Evolutionary conservation across 139 green algal species (phyloP).

Genomic region (Closterium sp.): DNA sequence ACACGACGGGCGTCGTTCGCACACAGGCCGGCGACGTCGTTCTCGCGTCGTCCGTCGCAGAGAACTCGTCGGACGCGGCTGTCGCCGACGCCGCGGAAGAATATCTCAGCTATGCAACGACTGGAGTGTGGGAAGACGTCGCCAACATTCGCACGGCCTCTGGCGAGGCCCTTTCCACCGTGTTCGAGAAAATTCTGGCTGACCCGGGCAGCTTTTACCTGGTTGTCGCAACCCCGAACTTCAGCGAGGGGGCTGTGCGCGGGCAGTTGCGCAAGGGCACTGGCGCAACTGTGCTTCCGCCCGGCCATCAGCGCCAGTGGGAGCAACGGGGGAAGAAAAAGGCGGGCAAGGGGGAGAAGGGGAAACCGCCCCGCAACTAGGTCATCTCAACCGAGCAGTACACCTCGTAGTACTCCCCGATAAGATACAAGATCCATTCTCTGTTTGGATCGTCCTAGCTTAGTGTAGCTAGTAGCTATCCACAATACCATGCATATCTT

Average conservation of each 20-base stretch:
- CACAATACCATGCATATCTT: too few species aligned
- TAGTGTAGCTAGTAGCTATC: too few species aligned
- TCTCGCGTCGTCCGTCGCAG: too few species aligned
- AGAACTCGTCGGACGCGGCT: too few species aligned
- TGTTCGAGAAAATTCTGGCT: not conserved
- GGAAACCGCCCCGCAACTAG: too few species aligned
- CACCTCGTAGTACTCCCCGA: too few species aligned
- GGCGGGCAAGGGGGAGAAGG: too few species aligned
- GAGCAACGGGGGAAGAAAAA: not conserved
- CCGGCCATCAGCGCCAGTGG: not conserved
- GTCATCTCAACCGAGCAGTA: too few species aligned
- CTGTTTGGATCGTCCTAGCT: too few species aligned
- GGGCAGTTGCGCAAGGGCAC: not conserved
- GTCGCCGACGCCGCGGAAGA: not conserved
- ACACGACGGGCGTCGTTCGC: not conserved
- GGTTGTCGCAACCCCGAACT: not conserved
- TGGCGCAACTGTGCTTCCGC: not conserved
- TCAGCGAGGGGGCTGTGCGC: not conserved
- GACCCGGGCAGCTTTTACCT: not conserved
- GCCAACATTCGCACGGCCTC: not conserved
- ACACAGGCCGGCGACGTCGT: not conserved
- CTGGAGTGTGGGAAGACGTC: not conserved
- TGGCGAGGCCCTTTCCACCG: not conserved
- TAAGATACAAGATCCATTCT: too few species aligned
- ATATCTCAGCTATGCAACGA: not conserved